phyloP scores from a whole-genome alignment of 805 yeast genomes.

The Scheffersomyces coipomensis region DNA sequence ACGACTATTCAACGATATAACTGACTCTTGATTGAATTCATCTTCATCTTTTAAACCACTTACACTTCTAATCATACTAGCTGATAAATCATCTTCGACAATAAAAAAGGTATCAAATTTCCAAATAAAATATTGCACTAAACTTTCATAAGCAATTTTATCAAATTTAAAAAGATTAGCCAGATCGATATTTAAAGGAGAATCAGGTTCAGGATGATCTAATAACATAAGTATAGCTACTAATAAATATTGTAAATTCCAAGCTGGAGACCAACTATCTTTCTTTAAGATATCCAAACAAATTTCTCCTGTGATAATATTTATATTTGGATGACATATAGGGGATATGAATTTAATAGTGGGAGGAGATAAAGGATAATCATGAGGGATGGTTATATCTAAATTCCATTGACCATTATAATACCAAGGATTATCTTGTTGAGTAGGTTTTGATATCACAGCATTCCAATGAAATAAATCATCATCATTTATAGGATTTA shows the following conservation, averaged over 20 bases:
- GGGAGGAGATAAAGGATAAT: conserved; percentile 65
- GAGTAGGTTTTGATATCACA: conserved; percentile 46
- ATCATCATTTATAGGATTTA: conserved; percentile 44
- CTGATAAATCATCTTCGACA: conserved; percentile 6
- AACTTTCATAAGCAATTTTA: conserved; percentile 33
- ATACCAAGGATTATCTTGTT: conserved; percentile 47
- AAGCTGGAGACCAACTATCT: conserved; percentile 71
- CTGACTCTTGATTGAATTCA: too few species aligned
- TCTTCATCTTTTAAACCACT: conserved; percentile 4
- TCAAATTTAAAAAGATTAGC: conserved; percentile 57
- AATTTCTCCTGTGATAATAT: conserved; percentile 56
- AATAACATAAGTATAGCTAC: conserved; percentile 58
- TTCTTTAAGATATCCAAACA: conserved; percentile 63
- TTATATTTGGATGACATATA: conserved; percentile 41
- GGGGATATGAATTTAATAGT: conserved; percentile 45
- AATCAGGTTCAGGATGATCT: conserved; percentile 66
- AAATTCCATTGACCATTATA: conserved; percentile 52
- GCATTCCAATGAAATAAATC: conserved; percentile 55
- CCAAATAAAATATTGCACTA: conserved; percentile 43
- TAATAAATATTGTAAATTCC: conserved; percentile 57
- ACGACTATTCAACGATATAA: too few species aligned
- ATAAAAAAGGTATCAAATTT: conserved; percentile 26
- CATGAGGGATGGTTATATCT: conserved; percentile 39
- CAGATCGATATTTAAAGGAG: conserved; percentile 70
- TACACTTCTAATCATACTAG: conserved; percentile 4